These are phyloP conservation scores for Funneliformis mosseae DNA, from an alignment of 192 early-diverging fungal genomes.

Conservation along the genomic window DNA sequence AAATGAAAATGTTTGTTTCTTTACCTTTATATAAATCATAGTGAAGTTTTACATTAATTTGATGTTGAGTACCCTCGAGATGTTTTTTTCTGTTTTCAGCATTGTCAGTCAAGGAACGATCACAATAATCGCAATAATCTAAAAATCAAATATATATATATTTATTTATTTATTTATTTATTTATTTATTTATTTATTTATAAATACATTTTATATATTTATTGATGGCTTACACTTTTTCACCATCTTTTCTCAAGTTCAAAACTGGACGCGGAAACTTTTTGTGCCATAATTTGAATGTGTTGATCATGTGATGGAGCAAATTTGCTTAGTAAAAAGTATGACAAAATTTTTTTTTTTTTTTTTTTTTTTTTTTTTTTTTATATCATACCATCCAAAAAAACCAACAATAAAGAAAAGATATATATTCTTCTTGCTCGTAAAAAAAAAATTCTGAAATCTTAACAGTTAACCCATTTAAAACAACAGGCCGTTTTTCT, in stretches of 20 bases:
- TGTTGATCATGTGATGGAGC: too few species aligned
- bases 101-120: conserved; percentile 50
- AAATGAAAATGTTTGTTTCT: background rate
- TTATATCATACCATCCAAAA: background rate
- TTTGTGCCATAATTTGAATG: too few species aligned
- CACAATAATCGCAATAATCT: conserved; percentile 50
- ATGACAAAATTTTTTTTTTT: too few species aligned
- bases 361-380: too few species aligned
- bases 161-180: too few species aligned
- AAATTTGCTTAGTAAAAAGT: too few species aligned
- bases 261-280: too few species aligned
- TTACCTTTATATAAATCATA: conserved; percentile 48
- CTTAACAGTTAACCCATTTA: background rate
- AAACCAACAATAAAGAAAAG: background rate
- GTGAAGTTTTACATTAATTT: conserved; percentile 37
- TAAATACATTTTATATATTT: background rate
- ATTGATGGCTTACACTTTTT: background rate
- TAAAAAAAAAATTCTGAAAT: background rate
- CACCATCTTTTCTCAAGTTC: background rate
- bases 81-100: conserved; percentile 43
- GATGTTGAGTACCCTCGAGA: conserved; percentile 39
- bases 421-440: background rate
- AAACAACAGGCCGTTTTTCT: conserved; percentile 1
- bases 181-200: too few species aligned
- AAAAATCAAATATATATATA: background rate